phyloP scores from a whole-genome alignment of 257 asterid genomes.

The Datura wrightii region DNA sequence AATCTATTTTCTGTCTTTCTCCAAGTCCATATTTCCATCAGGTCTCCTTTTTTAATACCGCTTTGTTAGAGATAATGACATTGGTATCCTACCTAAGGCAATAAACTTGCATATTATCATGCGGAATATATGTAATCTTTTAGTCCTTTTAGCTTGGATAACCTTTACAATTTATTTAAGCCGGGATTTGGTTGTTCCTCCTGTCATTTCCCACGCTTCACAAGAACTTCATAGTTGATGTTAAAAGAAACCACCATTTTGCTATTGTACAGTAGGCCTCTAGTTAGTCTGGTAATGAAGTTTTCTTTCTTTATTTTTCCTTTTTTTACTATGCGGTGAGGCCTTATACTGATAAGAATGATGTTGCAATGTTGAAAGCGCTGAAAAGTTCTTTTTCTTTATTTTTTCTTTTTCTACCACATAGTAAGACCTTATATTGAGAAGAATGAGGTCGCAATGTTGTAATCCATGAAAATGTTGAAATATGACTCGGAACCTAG shows the following conservation, averaged over 20 bases:
- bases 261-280: background rate
- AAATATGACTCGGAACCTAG: background rate
- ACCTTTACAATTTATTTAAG: background rate
- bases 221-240: slow-evolving; percentile 5
- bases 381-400: background rate
- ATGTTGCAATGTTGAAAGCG: background rate
- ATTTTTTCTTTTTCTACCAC: background rate
- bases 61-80: background rate
- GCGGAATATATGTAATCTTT: background rate
- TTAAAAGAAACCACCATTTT: background rate
- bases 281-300: background rate
- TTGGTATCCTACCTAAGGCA: background rate
- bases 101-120: background rate
- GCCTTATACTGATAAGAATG: slow-evolving; percentile 2
- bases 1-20: background rate
- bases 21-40: slow-evolving; percentile 10
- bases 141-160: background rate
- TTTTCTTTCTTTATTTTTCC: background rate
- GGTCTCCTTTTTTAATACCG: slow-evolving; percentile 19
- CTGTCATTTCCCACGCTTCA: background rate
- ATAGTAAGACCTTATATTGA: background rate
- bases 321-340: background rate
- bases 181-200: slow-evolving; percentile 13
- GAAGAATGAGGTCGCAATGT: background rate
- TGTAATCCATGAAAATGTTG: background rate